Evolutionary conservation across 345 rosid species (phyloP), one percentile per base, ranked within the genome.

Genomic region (Arabidopsis arenosa): DNA sequence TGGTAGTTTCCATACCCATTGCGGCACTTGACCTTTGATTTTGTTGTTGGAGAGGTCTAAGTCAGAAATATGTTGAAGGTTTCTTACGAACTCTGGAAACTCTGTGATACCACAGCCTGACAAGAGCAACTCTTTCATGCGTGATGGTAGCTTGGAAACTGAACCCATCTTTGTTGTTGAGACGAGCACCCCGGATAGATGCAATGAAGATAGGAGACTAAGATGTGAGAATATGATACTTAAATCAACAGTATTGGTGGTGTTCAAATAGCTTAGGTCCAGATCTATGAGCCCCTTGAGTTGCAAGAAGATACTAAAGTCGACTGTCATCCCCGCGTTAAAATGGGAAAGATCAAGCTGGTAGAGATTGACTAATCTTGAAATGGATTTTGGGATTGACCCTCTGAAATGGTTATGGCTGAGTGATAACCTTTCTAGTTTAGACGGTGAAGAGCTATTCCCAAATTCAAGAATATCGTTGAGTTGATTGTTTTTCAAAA

Each of bases 61-160:
- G 18, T 0, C 0, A 13, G 4, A 2, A 7, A 77, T 21, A 1
- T 30, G 2, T 23, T 14, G 70, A 7, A 58, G 37, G 26, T 37
- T 37, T 0, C 14, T 63, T 21, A 73, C 9, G 12, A 77, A 63
- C 9, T 11, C 0, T 5, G 84, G 81, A 26, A 81, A 68, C 40
- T 69, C 33, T 2, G 4, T 13, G 5, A 65, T 13, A 15, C 63
- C 39, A 44, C 75, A 76, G 51, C 2, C 9, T 23, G 44, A 30
- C 40, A 37, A 47, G 14, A 5, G 0, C 35, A 41, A 39, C 15
- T n/a, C 2, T 5, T 9, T 7, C 39, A 65, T 10, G 14, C 5
- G 30, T 48, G 45, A 41, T 41, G 45, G 45, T 41, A 69, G 57
- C 8, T 13, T 37, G 13, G 43, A 36, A 26, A 6, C 17, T 17